Conservation (phyloP, 116 monocot species). For the Iris pallida region DNA sequence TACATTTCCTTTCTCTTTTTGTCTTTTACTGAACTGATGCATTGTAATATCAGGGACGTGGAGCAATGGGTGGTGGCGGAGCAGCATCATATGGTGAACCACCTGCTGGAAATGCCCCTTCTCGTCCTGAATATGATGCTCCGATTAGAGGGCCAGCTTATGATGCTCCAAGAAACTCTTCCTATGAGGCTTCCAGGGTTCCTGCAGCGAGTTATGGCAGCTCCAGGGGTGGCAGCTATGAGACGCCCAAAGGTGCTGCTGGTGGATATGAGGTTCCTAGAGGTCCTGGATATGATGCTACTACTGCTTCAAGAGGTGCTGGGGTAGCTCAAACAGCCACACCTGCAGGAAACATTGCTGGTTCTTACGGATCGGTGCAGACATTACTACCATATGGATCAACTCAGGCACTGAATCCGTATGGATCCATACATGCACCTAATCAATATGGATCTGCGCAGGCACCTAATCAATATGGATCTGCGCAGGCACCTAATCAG, state of each 20-base stretch:
- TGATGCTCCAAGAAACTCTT: slow-evolving; percentile 9
- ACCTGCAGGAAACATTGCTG: slow-evolving; percentile 13
- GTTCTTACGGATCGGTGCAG: slow-evolving; percentile 1
- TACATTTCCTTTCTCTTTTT: not conserved
- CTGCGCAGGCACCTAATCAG: not conserved
- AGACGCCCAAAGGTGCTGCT: slow-evolving; percentile 14
- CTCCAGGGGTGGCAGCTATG: slow-evolving; percentile 3
- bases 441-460: not conserved
- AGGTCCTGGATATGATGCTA: slow-evolving; percentile 13
- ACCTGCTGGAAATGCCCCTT: slow-evolving; percentile 11
- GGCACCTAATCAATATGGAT: slow-evolving; percentile 3
- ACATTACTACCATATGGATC: not conserved
- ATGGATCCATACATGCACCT: not conserved
- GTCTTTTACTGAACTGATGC: not conserved
- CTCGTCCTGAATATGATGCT: slow-evolving; percentile 20
- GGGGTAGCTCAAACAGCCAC: slow-evolving; percentile 10
- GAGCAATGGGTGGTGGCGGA: slow-evolving; percentile 16
- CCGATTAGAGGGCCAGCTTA: slow-evolving; percentile 5
- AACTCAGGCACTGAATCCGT: not conserved
- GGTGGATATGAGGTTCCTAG: slow-evolving; percentile 16
- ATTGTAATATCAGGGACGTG: slow-evolving; percentile 26
- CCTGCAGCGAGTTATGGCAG: slow-evolving; percentile 17
- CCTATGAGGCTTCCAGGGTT: slow-evolving; percentile 16
- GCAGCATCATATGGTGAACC: slow-evolving; percentile 22
- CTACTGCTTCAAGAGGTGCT: slow-evolving; percentile 9